Evolutionary conservation across 1,139 yeast genomes (phyloP), one percentile per base, ranked within the genome.

Genomic region (Kodamaea fungicola): DNA sequence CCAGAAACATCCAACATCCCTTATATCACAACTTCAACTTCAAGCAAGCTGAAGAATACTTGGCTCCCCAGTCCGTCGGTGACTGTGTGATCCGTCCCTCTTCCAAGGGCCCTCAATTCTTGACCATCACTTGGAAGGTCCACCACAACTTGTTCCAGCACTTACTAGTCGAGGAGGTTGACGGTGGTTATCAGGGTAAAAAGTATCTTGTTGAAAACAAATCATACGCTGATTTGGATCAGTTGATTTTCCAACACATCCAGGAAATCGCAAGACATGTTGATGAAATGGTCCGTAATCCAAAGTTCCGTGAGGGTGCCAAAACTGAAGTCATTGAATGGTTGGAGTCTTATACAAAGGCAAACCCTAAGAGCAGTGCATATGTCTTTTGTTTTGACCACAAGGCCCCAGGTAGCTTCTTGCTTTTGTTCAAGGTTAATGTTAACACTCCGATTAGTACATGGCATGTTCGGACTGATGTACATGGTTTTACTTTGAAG

Each of bases 101-200:
- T 1, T 87, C 96, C 6, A 80, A 83, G 44, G 98, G 98, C 26
- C 74, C 78, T 31, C 85, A 87, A 47, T 96, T 80, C 59, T 74
- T 92, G 50, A 90, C 96, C 2, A 84, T 90, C 29, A 92, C 99
- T 0, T 92, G 98, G 97, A 92, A 92, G 58, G 90, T 94, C 28
- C 92, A 88, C 42, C 92, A 86, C 53, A 85, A 83, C 55, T 67
- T 92, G 46, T 94, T 84, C 64, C 98, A 94, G 59, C 97, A 92
- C 59, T 70, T 94, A 45, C 90, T 89, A 50, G 85, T 92, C 34
- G 74, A 82, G 46, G 98, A 92, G 61, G 71, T 76, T 37, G 80
- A 49, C 8, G 44, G 52, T 33, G 79, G 75, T 0, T 32, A 30
- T 7, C 61, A 83, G 16, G 84, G 86, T 36, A 78, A 78, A 47